These are phyloP conservation scores for Tilletia caries DNA, from an alignment of 1,284 basidiomycete genomes.

Conservation along the genomic window DNA sequence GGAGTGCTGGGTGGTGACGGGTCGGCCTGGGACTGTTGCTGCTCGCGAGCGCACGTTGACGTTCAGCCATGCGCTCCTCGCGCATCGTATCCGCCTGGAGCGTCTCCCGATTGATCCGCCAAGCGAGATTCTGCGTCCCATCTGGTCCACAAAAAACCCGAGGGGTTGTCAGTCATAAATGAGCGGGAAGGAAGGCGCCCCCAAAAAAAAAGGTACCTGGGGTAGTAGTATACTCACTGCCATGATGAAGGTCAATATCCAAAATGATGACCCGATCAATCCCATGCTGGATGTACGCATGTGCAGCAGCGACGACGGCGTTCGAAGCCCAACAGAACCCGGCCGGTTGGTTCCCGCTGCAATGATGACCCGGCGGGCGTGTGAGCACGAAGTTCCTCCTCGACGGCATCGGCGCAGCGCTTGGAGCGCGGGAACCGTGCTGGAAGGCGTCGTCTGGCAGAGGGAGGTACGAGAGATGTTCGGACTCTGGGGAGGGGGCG, in stretches of 20 bases:
- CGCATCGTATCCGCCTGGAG: constrained; percentile 47
- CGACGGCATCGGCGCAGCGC: constrained; percentile 23
- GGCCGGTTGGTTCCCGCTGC: constrained; percentile 60
- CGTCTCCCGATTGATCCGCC: constrained; percentile 86
- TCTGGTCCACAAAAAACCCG: constrained; percentile 65
- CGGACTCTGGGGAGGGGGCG: not conserved
- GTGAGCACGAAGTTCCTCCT: constrained; percentile 48
- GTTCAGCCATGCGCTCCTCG: constrained; percentile 27
- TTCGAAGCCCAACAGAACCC: constrained; percentile 92
- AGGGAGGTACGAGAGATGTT: not conserved
- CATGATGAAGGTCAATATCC: constrained; percentile 89
- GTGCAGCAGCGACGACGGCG: constrained; percentile 80
- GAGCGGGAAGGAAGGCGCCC: not conserved
- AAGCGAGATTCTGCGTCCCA: constrained; percentile 84
- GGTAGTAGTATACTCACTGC: constrained; percentile 19
- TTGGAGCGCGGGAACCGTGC: not conserved
- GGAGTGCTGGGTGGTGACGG: not conserved
- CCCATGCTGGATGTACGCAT: constrained; percentile 79
- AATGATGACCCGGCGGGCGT: constrained; percentile 53
- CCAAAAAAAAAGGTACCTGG: not conserved
- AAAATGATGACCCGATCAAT: constrained; percentile 79
- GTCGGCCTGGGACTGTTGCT: not conserved
- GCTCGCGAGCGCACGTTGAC: not conserved
- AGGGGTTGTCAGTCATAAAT: too few relatives aligned
- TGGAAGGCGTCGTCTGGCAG: not conserved